phyloP scores from a whole-genome alignment of 495 filamentous ascomycete genomes.

The Aspergillus saccharolyticus region DNA sequence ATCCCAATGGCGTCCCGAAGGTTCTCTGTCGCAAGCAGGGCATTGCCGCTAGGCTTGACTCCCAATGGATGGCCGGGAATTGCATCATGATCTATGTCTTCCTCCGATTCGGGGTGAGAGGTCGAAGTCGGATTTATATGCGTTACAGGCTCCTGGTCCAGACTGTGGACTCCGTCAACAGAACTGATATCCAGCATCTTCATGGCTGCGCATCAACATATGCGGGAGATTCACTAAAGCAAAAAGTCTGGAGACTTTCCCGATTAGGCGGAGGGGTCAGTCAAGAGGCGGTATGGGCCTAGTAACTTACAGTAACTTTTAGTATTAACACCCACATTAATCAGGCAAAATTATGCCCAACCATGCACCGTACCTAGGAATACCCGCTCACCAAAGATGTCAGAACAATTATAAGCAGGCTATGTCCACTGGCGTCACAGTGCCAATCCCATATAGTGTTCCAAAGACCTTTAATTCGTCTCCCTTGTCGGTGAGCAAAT shows the following conservation, averaged over 20 bases:
- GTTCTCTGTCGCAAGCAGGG: constrained; percentile 59
- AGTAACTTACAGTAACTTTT: neutral
- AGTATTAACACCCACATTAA: neutral
- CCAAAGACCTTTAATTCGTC: too few relatives aligned
- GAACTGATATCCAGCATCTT: constrained; percentile 19
- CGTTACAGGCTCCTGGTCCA: neutral
- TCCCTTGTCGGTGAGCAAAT: too few relatives aligned
- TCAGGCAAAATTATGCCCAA: neutral
- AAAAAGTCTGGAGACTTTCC: neutral
- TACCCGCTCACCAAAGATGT: neutral
- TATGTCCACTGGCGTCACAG: neutral
- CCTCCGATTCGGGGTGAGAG: constrained; percentile 20
- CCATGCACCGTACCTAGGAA: neutral
- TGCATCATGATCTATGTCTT: constrained; percentile 20
- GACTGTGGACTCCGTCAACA: constrained; percentile 3
- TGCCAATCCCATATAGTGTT: neutral
- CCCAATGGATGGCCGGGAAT: constrained; percentile 79
- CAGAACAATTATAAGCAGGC: neutral
- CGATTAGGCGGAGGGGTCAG: neutral
- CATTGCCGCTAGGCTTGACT: constrained; percentile 86
- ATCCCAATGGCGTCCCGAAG: constrained; percentile 59
- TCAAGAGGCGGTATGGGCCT: neutral
- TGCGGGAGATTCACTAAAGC: too few relatives aligned
- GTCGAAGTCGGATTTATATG: constrained; percentile 26
- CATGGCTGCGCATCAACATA: neutral